phyloP scores from a whole-genome alignment of 1,284 basidiomycete genomes.

The Pseudozyma hubeiensis region DNA sequence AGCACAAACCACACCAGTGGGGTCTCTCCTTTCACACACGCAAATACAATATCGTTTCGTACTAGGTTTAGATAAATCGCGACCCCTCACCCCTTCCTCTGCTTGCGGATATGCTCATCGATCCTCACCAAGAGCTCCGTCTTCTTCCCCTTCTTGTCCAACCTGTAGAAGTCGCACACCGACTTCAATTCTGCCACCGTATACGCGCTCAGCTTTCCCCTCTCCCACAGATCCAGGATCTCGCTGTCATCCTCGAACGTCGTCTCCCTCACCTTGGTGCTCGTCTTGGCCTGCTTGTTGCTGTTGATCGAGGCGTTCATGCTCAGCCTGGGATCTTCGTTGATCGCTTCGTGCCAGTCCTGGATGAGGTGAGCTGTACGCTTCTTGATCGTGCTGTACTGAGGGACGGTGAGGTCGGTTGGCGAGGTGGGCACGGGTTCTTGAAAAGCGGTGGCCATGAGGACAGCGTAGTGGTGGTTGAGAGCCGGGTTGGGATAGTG shows the following conservation, averaged over 20 bases:
- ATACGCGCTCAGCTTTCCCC: constrained; percentile 50
- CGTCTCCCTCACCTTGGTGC: constrained; percentile 30
- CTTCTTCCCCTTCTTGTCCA: constrained; percentile 60
- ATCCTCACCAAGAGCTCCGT: constrained; percentile 56
- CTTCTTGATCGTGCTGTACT: constrained; percentile 82
- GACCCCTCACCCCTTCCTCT: constrained; percentile 9
- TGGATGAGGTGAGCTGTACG: constrained; percentile 80
- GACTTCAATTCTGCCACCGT: constrained; percentile 53
- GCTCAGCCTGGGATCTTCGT: constrained; percentile 72
- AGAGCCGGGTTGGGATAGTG: constrained; percentile 89
- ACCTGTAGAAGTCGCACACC: constrained; percentile 54
- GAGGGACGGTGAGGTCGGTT: constrained; percentile 83
- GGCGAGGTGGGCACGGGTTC: constrained; percentile 74
- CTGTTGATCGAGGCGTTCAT: constrained; percentile 4
- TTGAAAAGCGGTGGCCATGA: constrained; percentile 90
- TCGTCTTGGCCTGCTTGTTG: constrained; percentile 27
- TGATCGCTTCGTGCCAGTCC: constrained; percentile 79
- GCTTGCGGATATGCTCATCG: constrained; percentile 40
- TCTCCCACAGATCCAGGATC: constrained; percentile 34
- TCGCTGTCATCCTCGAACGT: constrained; percentile 49
- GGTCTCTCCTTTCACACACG: neutral
- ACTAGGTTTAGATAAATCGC: neutral
- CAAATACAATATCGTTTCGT: no score
- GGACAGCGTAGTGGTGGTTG: constrained; percentile 86
- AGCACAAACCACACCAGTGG: no score